phyloP scores from a whole-genome alignment of 2,329 filamentous ascomycete genomes.

The Cladosporium sp. region DNA sequence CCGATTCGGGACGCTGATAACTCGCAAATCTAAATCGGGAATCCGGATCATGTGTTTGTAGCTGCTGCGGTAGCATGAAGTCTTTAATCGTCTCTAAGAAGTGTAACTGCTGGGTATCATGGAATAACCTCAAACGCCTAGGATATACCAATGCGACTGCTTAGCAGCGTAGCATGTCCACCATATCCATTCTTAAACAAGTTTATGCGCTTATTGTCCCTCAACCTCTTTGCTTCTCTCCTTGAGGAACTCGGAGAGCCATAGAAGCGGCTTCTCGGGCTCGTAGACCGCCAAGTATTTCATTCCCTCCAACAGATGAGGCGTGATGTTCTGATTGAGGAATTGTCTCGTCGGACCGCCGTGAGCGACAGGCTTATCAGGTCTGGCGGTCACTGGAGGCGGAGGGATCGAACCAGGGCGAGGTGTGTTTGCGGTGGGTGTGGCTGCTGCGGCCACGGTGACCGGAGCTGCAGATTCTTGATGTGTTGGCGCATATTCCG shows the following conservation, averaged over 20 bases:
- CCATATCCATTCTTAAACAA: not conserved
- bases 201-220: slow-evolving; percentile 23
- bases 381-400: slow-evolving; percentile 26
- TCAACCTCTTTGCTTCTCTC: slow-evolving; percentile 47
- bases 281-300: slow-evolving; percentile 48
- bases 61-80: not conserved
- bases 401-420: slow-evolving; percentile 28
- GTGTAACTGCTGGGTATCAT: slow-evolving; percentile 8
- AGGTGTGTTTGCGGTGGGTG: slow-evolving; percentile 19
- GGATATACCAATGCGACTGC: not conserved
- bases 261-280: slow-evolving; percentile 49
- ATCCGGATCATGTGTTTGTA: not conserved
- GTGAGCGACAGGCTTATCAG: slow-evolving; percentile 40
- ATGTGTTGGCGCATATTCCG: not conserved
- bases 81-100: slow-evolving; percentile 2
- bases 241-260: slow-evolving; percentile 45
- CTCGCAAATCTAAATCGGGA: not conserved
- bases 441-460: slow-evolving; percentile 20
- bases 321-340: slow-evolving; percentile 47
- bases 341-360: slow-evolving; percentile 47
- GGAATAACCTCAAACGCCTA: slow-evolving; percentile 6
- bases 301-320: slow-evolving; percentile 49
- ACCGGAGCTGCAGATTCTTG: slow-evolving; percentile 8
- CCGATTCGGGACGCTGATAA: not conserved
- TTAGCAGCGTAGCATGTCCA: not conserved